Evolutionary conservation across 2,329 filamentous ascomycete species (phyloP), one percentile per base, ranked within the genome.

Genomic region (Moelleriella libera): DNA sequence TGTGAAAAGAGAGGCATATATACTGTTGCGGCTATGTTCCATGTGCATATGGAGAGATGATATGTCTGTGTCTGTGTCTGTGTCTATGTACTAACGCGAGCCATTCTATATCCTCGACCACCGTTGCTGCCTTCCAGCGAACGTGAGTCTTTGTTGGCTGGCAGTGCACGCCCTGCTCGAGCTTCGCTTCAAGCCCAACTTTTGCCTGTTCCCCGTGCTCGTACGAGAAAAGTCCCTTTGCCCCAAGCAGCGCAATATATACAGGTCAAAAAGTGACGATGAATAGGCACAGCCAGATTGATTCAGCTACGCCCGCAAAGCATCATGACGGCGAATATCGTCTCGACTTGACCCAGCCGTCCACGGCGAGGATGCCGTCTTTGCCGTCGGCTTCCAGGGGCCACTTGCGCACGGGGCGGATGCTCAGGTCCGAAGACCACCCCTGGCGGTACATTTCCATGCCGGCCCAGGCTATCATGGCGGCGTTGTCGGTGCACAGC

Each of bases 381-480:
- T 46, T 47, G 8, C 43, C 47, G 10, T 72, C 70, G 1, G 76
- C 66, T 60, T 90, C 86, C 62, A 94, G 74, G 2, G 80, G 71
- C 88, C 88, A 95, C 60, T 80, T 85, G 44, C 74, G 71, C 43
- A 84, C 59, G 2, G 82, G 74, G 44, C 73, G 61, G 48, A 82
- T 74, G 29, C 68, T 71, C 48, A 89, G 58, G 21, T 76, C 73
- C 7, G 79, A 82, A 49, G 70, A 65, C 71, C 78, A 89, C 0
- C 90, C 89, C 1, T 76, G 78, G 62, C 85, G 75, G 58, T 77
- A 96, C 89, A 98, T 96, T 66, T 97, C 89, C 54, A 89, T 75
- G 0, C 84, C 92, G 1, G 89, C 74, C 90, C 92, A 97, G 1
- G 84, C 90, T 60, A 97, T 89, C 92, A 98, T 98, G 44, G 88